A percentile compares a stretch with the other conserved stretches of the same genome.
Evolutionary conservation across 345 rosid species (phyloP).

Genomic region (Excoecaria agallocha): DNA sequence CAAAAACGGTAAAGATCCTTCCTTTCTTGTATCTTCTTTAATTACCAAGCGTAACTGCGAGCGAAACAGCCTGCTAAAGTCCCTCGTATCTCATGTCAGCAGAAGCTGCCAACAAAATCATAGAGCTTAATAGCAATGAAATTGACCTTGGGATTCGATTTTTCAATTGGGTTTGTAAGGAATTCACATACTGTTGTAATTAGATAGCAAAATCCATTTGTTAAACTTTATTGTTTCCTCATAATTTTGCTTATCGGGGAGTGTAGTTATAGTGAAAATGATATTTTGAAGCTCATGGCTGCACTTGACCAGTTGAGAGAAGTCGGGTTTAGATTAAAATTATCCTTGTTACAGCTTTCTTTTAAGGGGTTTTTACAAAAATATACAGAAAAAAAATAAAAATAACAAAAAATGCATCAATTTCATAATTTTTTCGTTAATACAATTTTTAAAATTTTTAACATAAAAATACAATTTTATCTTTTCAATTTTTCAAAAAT

Average conservation of each 20-base stretch:
- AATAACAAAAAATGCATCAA: no score
- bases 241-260: conserved; percentile 30
- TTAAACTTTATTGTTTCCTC: conserved; percentile 28
- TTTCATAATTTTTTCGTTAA: no score
- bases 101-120: conserved; percentile 35
- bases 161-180: conserved; percentile 44
- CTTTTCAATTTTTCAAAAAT: no score
- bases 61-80: conserved; percentile 28
- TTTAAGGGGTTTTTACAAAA: no score
- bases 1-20: not conserved
- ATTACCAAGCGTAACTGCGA: conserved; percentile 37
- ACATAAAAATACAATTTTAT: no score
- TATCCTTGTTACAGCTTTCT: conserved; percentile 51
- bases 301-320: conserved; percentile 36
- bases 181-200: conserved; percentile 46
- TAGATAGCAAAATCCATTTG: conserved; percentile 30
- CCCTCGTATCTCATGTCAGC: conserved; percentile 46
- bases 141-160: conserved; percentile 27
- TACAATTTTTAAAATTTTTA: no score
- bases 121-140: conserved; percentile 29
- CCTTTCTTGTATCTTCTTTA: conserved; percentile 23
- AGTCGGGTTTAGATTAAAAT: conserved; percentile 40
- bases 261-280: conserved; percentile 26
- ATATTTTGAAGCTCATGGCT: conserved; percentile 34
- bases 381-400: no score